A percentile compares a stretch with the other conserved stretches of the same genome.
Conservation (phyloP, 2,329 filamentous ascomycete genomes). For the Exophiala aquamarina region DNA sequence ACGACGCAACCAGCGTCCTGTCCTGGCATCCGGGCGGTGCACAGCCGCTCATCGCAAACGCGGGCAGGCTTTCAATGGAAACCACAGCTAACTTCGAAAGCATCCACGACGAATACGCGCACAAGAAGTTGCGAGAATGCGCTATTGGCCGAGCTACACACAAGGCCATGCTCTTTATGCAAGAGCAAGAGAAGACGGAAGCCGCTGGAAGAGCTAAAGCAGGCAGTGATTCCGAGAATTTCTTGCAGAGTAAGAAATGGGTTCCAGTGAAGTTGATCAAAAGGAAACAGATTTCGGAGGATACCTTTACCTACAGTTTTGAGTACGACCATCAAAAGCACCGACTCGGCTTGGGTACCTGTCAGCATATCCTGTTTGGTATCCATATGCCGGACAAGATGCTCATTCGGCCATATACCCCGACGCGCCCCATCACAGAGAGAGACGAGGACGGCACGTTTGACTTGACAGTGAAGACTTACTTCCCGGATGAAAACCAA, state of each 20-base stretch:
- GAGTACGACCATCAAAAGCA: conserved; percentile 8
- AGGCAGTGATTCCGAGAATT: conserved; percentile 32
- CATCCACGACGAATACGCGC: conserved; percentile 54
- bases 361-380: conserved; percentile 55
- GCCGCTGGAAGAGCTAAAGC: conserved; percentile 39
- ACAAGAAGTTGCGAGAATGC: conserved; percentile 51
- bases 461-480: conserved; percentile 53
- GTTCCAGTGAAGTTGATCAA: conserved; percentile 44
- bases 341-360: conserved; percentile 51
- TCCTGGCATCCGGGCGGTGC: conserved; percentile 31
- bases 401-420: conserved; percentile 53
- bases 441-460: conserved; percentile 46
- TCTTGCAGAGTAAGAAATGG: conserved; percentile 49
- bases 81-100: conserved; percentile 52
- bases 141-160: conserved; percentile 50
- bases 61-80: conserved; percentile 50
- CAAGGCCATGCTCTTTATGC: conserved; percentile 50
- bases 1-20: conserved; percentile 50
- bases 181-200: conserved; percentile 41
- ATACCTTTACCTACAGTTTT: conserved; percentile 51
- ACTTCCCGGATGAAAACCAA: conserved; percentile 48
- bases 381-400: conserved; percentile 55
- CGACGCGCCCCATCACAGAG: conserved; percentile 46
- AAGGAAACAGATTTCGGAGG: conserved; percentile 42
- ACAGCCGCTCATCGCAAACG: conserved; percentile 50